phyloP scores from a whole-genome alignment of 768 basidiomycete species.

The Macrolepiota fuliginosa region DNA sequence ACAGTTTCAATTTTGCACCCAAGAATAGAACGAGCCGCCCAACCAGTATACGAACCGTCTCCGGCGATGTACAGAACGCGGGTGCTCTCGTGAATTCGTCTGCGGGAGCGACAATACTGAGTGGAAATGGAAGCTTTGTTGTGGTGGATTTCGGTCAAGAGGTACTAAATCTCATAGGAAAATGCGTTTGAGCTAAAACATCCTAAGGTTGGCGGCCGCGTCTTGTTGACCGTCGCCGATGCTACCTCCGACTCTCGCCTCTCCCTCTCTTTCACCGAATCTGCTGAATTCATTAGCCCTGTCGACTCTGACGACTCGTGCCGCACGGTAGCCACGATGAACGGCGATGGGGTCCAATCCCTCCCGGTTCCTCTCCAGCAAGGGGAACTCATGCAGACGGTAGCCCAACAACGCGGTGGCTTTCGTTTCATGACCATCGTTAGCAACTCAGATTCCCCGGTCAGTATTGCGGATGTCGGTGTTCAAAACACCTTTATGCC shows the following conservation, averaged over 20 bases:
- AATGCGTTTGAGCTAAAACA: not conserved
- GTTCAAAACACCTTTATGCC: conserved; percentile 47
- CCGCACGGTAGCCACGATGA: conserved; percentile 18
- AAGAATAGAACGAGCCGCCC: conserved; percentile 29
- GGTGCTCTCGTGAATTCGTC: conserved; percentile 23
- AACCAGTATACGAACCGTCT: conserved; percentile 21
- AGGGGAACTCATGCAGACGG: conserved; percentile 32
- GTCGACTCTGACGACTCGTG: conserved; percentile 41
- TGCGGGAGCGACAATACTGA: conserved; percentile 24
- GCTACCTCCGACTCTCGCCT: conserved; percentile 29
- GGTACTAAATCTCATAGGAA: conserved; percentile 16
- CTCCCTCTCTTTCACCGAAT: conserved; percentile 51
- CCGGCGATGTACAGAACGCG: conserved; percentile 26
- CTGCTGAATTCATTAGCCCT: conserved; percentile 44
- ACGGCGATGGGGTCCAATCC: conserved; percentile 33
- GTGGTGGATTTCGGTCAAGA: conserved; percentile 40
- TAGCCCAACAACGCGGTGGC: conserved; percentile 41
- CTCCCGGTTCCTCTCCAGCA: conserved; percentile 25
- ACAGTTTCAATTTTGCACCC: conserved; percentile 41
- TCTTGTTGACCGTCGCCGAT: conserved; percentile 27
- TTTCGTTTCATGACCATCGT: conserved; percentile 47
- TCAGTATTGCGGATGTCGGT: conserved; percentile 41
- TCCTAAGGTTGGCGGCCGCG: conserved; percentile 18
- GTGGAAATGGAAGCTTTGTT: conserved; percentile 30
- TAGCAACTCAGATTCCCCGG: conserved; percentile 31